Evolutionary conservation across 192 early-diverging fungal species (phyloP).

Genomic region (Kappamyces sp.): DNA sequence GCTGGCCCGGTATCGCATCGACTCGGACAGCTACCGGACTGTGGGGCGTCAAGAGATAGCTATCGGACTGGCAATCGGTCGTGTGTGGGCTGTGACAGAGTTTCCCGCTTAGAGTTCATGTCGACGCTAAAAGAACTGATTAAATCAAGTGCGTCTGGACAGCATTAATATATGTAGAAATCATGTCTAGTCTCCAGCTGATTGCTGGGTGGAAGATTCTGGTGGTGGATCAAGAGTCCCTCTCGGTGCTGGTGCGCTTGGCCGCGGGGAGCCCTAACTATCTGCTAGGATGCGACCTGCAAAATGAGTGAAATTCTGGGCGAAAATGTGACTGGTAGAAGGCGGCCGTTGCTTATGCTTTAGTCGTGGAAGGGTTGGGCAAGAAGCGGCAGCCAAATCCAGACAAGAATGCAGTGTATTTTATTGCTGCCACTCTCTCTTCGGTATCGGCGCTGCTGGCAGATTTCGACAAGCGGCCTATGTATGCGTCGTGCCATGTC

Average conservation of each 20-base stretch:
- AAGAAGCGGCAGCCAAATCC: slow-evolving; percentile 45
- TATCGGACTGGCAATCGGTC: no score
- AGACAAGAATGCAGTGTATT: slow-evolving; percentile 56
- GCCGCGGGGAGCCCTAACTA: no score
- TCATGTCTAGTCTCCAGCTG: slow-evolving; percentile 5
- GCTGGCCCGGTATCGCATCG: no score
- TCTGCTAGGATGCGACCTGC: slow-evolving; percentile 17
- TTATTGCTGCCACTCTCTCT: slow-evolving; percentile 39
- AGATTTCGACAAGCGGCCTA: slow-evolving; percentile 42
- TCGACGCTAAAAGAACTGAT: slow-evolving; percentile 1
- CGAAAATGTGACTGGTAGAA: slow-evolving; percentile 29
- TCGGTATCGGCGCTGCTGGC: slow-evolving; percentile 38
- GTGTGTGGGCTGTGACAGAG: no score
- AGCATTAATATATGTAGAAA: neutral
- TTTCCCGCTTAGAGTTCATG: no score
- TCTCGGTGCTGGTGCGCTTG: slow-evolving; percentile 17
- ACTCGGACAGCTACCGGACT: no score
- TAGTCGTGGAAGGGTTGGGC: slow-evolving; percentile 50
- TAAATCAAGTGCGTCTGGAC: slow-evolving; percentile 3
- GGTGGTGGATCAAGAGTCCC: slow-evolving; percentile 21
- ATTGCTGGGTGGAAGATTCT: slow-evolving; percentile 28
- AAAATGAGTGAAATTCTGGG: slow-evolving; percentile 31
- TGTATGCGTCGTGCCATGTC: slow-evolving; percentile 48
- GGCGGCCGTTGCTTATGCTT: neutral
- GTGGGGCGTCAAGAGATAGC: no score